These are phyloP conservation scores for Trametes villosa DNA, from an alignment of 768 basidiomycete genomes.

Conservation along the genomic window DNA sequence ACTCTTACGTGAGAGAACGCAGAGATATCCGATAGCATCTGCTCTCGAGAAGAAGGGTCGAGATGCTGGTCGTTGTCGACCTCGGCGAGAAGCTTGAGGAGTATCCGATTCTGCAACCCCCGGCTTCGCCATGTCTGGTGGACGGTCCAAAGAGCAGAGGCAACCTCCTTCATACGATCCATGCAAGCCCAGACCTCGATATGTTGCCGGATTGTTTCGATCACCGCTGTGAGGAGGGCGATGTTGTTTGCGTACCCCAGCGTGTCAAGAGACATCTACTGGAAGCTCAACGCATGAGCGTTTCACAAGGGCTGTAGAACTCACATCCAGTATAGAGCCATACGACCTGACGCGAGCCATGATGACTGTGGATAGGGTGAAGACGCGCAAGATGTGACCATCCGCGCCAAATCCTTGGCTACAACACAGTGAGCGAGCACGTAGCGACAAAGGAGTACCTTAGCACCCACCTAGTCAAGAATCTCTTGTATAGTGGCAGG, in stretches of 20 bases:
- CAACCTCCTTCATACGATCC: constrained; percentile 60
- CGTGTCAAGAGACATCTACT: constrained; percentile 42
- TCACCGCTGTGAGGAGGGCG: constrained; percentile 60
- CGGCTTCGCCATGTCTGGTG: constrained; percentile 67
- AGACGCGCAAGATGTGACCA: constrained; percentile 52
- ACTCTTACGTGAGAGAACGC: constrained; percentile 62
- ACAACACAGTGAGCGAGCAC: not conserved
- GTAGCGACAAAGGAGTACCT: constrained; percentile 16
- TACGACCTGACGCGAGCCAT: constrained; percentile 68
- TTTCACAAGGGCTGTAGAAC: constrained; percentile 17
- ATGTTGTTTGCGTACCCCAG: constrained; percentile 56
- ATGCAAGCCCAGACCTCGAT: constrained; percentile 80
- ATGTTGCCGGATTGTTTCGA: constrained; percentile 76
- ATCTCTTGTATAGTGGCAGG: constrained; percentile 62
- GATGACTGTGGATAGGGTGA: constrained; percentile 60
- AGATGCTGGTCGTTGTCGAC: constrained; percentile 67
- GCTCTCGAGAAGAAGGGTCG: constrained; percentile 56
- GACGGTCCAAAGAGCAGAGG: constrained; percentile 60
- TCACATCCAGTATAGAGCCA: constrained; percentile 69
- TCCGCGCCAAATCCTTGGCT: constrained; percentile 18
- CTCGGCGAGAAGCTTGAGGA: constrained; percentile 66
- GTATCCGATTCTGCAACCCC: constrained; percentile 65
- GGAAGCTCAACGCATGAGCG: not conserved
- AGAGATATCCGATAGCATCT: constrained; percentile 61
- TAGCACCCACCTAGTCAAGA: constrained; percentile 49